Conservation (phyloP, 495 filamentous ascomycete species). For the Aspergillus kassunensis region DNA sequence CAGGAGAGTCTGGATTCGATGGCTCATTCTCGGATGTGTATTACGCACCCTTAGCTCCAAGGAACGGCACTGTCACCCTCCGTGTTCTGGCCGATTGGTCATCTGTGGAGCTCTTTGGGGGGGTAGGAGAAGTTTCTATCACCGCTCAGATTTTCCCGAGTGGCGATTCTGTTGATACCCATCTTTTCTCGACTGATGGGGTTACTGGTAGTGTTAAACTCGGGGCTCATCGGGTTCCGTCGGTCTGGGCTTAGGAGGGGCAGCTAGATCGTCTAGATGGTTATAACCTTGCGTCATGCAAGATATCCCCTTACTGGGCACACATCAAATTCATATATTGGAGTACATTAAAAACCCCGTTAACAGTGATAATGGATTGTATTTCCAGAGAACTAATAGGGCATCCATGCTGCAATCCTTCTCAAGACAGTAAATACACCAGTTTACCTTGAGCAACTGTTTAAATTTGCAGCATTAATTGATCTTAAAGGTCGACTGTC, state of each 20-base stretch:
- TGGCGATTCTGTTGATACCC: slow-evolving; percentile 16
- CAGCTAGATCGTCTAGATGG: too few species aligned
- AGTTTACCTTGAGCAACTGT: too few species aligned
- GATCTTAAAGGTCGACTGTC: too few species aligned
- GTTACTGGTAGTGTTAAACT: slow-evolving; percentile 14
- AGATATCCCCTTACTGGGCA: too few species aligned
- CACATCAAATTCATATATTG: too few species aligned
- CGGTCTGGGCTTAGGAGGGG: not conserved
- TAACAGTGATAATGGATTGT: too few species aligned
- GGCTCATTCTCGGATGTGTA: slow-evolving; percentile 24
- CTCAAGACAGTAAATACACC: too few species aligned
- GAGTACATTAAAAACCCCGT: too few species aligned
- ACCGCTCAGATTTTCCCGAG: slow-evolving; percentile 33
- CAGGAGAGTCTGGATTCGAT: slow-evolving; percentile 25
- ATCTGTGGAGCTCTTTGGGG: slow-evolving; percentile 33
- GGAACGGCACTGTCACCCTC: slow-evolving; percentile 18
- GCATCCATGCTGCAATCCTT: too few species aligned
- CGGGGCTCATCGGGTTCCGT: not conserved
- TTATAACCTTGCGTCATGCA: too few species aligned
- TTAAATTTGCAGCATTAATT: too few species aligned
- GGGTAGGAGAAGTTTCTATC: slow-evolving; percentile 27
- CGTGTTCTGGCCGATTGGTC: slow-evolving; percentile 31
- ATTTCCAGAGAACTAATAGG: too few species aligned
- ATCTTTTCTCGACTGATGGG: slow-evolving; percentile 22
- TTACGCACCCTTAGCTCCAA: slow-evolving; percentile 16